Conservation (phyloP, 164 flowering plant genomes). For the Stephania japonica region DNA sequence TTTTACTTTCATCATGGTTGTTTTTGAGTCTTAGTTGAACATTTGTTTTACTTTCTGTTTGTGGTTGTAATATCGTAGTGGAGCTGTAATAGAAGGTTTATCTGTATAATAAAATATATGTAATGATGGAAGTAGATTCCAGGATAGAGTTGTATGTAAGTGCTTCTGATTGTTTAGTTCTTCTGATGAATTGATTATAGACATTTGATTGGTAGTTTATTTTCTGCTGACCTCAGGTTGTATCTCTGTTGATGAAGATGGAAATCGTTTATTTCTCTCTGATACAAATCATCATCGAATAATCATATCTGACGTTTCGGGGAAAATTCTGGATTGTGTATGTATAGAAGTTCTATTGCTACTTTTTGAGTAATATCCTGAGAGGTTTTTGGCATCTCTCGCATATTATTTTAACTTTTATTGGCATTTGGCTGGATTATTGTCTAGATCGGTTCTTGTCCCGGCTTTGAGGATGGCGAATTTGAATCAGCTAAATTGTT, state of each 20-base stretch:
- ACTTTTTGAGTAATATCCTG: no score
- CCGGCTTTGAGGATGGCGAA: constrained; percentile 97
- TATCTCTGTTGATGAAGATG: constrained; percentile 66
- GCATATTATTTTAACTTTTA: not conserved
- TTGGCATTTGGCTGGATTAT: constrained; percentile 12
- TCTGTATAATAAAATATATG: no score
- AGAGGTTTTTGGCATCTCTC: not conserved
- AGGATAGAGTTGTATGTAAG: not conserved
- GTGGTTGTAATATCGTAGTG: no score
- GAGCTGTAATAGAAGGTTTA: no score
- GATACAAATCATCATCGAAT: constrained; percentile 90
- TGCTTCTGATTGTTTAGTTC: not conserved
- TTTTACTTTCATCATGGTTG: no score
- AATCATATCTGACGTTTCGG: constrained; percentile 44
- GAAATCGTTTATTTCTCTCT: constrained; percentile 67
- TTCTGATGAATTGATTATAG: not conserved
- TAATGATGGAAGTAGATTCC: not conserved
- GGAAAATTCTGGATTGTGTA: constrained; percentile 81
- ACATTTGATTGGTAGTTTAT: not conserved
- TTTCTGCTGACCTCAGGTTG: constrained; percentile 43
- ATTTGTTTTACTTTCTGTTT: no score
- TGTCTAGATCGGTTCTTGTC: constrained; percentile 89
- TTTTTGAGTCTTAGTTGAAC: no score
- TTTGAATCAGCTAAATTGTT: constrained; percentile 71
- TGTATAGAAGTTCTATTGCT: constrained; percentile 21